phyloP scores from a whole-genome alignment of 1,284 basidiomycete species.

The Testicularia cyperi region DNA sequence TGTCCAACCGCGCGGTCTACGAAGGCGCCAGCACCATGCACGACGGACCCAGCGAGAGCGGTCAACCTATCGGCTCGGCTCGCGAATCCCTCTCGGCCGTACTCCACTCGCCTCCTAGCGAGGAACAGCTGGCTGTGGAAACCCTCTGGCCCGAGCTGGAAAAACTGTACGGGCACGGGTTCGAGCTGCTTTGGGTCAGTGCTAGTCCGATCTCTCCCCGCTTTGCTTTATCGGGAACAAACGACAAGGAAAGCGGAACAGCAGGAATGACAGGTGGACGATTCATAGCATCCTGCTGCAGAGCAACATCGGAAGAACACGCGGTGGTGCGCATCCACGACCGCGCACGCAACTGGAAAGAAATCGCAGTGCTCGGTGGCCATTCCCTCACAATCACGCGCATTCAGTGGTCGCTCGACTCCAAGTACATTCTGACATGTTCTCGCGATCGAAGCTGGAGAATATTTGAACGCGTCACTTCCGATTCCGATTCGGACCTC shows the following conservation, averaged over 20 bases:
- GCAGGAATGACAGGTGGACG: conserved; percentile 62
- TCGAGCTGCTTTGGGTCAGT: conserved; percentile 70
- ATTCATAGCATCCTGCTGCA: conserved; percentile 87
- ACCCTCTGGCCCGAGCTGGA: conserved; percentile 96
- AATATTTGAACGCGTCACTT: conserved; percentile 66
- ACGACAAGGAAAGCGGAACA: conserved; percentile 1
- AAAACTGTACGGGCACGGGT: conserved; percentile 96
- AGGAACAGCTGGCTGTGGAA: conserved; percentile 71
- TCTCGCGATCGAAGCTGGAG: conserved; percentile 92
- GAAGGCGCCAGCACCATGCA: conserved; percentile 21
- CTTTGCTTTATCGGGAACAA: conserved; percentile 10
- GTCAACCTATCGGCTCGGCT: conserved; percentile 35
- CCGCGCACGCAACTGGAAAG: conserved; percentile 67
- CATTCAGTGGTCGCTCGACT: conserved; percentile 83
- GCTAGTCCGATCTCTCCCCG: conserved; percentile 19
- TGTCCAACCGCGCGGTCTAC: conserved; percentile 55
- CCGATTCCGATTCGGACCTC: background rate
- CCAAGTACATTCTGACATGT: conserved; percentile 75
- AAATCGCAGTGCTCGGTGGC: conserved; percentile 73
- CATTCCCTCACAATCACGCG: conserved; percentile 87
- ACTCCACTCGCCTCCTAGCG: conserved; percentile 62
- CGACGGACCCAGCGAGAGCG: conserved; percentile 27
- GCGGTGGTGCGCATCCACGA: conserved; percentile 84
- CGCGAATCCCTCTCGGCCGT: conserved; percentile 25
- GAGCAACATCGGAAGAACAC: conserved; percentile 81